phyloP scores from a whole-genome alignment of 106 monocot genomes.

The Chionographis japonica region DNA sequence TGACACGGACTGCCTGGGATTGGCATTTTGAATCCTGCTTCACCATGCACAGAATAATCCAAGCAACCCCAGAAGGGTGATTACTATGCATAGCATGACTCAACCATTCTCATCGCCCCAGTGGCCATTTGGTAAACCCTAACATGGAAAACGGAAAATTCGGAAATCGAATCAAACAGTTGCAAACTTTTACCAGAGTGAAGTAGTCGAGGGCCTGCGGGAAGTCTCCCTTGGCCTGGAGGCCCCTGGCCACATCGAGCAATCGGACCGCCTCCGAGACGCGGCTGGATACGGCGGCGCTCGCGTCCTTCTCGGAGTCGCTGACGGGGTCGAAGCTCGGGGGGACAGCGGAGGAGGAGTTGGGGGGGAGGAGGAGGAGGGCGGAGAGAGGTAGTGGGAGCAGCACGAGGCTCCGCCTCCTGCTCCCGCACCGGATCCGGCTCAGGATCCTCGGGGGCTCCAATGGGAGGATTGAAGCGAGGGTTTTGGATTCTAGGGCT shows the following conservation, averaged over 20 bases:
- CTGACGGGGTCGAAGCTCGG: slow-evolving; percentile 36
- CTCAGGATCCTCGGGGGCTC: too few species aligned
- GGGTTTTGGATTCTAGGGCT: not conserved
- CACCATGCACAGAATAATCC: too few species aligned
- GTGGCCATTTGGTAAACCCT: not conserved
- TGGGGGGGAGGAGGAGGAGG: slow-evolving; percentile 4
- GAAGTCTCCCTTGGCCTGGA: slow-evolving; percentile 73
- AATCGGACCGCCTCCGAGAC: slow-evolving; percentile 44
- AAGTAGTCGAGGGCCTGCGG: slow-evolving; percentile 48
- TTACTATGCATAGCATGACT: too few species aligned
- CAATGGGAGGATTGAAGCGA: not conserved
- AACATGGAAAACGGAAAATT: not conserved
- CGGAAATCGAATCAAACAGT: not conserved
- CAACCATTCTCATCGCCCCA: too few species aligned
- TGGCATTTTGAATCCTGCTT: too few species aligned
- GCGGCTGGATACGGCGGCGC: slow-evolving; percentile 41
- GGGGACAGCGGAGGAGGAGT: slow-evolving; percentile 1
- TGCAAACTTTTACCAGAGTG: slow-evolving; percentile 25
- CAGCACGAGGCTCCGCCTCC: not conserved
- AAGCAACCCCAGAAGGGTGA: too few species aligned
- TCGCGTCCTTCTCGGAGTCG: slow-evolving; percentile 39
- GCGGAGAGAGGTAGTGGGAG: slow-evolving; percentile 31
- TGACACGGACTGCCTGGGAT: too few species aligned
- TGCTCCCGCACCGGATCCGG: too few species aligned
- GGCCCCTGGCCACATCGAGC: slow-evolving; percentile 51